Evolutionary conservation across 2,329 filamentous ascomycete species (phyloP).

Genomic region (Fusarium clavum): DNA sequence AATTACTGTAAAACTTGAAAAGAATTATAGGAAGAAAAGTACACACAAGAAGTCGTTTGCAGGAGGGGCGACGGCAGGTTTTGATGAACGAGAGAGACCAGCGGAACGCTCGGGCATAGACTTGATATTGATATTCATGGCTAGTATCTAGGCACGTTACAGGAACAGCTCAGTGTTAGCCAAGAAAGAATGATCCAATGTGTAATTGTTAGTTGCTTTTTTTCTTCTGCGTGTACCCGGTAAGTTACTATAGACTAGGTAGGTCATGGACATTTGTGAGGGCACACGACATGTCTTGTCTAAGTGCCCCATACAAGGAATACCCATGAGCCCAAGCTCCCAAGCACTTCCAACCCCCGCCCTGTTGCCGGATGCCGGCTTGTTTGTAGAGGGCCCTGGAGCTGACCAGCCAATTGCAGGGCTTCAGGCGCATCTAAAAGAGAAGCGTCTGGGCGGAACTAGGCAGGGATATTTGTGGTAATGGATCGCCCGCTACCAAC

Average conservation of each 20-base stretch:
- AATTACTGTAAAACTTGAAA: background rate
- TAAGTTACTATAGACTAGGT: background rate
- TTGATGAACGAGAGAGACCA: slow-evolving; percentile 16
- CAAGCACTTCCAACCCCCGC: slow-evolving; percentile 1
- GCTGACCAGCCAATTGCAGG: slow-evolving; percentile 10
- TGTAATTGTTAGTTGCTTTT: slow-evolving; percentile 6
- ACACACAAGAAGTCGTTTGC: background rate
- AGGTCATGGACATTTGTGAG: slow-evolving; percentile 9
- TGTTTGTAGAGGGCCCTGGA: background rate
- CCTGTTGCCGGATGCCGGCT: slow-evolving; percentile 30
- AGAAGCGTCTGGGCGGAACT: slow-evolving; percentile 12
- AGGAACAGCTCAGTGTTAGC: slow-evolving; percentile 2
- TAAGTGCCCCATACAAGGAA: slow-evolving; percentile 30
- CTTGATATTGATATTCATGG: slow-evolving; percentile 7
- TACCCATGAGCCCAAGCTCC: slow-evolving; percentile 19
- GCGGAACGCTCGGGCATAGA: slow-evolving; percentile 25
- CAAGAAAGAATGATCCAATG: slow-evolving; percentile 3
- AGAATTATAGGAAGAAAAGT: background rate
- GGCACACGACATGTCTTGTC: slow-evolving; percentile 34
- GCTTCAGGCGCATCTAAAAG: slow-evolving; percentile 6
- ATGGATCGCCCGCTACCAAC: slow-evolving; percentile 27
- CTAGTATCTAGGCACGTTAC: slow-evolving; percentile 1
- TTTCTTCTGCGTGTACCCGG: slow-evolving; percentile 11
- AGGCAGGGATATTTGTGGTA: slow-evolving; percentile 14
- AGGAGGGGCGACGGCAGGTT: slow-evolving; percentile 16